Base-by-base conservation (phyloP, 1,284 basidiomycete genomes). In the Megacollybia platyphylla region DNA sequence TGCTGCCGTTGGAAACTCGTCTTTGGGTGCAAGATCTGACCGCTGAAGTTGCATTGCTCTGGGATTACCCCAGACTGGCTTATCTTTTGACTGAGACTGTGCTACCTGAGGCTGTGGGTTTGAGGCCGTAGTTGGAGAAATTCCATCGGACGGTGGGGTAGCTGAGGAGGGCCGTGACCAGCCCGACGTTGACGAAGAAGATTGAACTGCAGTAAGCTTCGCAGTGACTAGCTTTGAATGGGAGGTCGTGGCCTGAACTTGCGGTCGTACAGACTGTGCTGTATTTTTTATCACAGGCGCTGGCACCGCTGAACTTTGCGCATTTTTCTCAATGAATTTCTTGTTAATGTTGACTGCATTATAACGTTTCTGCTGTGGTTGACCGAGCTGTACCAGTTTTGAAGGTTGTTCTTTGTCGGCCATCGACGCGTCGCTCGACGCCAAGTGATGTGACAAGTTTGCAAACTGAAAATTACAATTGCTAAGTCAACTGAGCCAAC, bases 1-100 rank as follows among this genome's bases (percentile, higher is more conserved):
- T 39, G 87, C 89, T 39, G 91, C 89, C 3, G 91, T 96, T 3
- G 91, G 92, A 56, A 96, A 96, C 49, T 90, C 87, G 47, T 59
- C 69, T 30, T 65, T 59, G 15, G 62, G 58, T 39, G 58, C 58
- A 42, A 61, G 60, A 41, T 75, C 71, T 5, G 61, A 52, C 29
- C 60, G 57, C 24, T 54, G 48, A 35, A 65, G 44, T 36, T 39
- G 29, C 13, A 55, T 49, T 26, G 63, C 52, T 51, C 64, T 77
- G 42, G 76, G 47, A 54, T 68, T 76, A 9, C 75, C 73, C 83
- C 83, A 87, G 3, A 68, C 84, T 7, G 71, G 70, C 54, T 72
- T 81, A 24, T 24, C 18, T 18, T 24, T 37, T 37, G 36, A 71
- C 52, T 81, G 80, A 3, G 80, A 79, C 46, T 83, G 82, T 44